Conservation (phyloP, 495 filamentous ascomycete species). For the Penicillium flavigenum region DNA sequence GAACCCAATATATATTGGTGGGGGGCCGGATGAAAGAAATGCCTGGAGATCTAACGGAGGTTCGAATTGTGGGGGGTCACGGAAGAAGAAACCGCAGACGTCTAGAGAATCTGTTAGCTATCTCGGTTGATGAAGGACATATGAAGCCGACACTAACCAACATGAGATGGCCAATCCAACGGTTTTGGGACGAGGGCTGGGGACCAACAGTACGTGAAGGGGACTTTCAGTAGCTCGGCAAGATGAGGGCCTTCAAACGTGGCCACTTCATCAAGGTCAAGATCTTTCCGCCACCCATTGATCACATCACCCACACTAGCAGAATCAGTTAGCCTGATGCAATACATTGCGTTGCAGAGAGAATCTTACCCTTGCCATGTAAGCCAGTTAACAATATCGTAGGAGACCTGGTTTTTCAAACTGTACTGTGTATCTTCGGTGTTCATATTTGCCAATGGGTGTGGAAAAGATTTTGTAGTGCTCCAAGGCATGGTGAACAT, state of each 20-base stretch:
- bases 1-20: constrained; percentile 3
- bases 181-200: constrained; percentile 15
- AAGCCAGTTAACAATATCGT: constrained; percentile 72
- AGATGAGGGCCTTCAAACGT: constrained; percentile 9
- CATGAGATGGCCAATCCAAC: constrained; percentile 13
- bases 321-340: not conserved
- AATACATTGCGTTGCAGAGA: not conserved
- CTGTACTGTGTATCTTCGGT: constrained; percentile 44
- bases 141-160: not conserved
- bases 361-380: constrained; percentile 50
- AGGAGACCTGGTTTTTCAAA: constrained; percentile 66
- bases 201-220: constrained; percentile 24
- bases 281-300: constrained; percentile 10
- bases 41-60: not conserved
- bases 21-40: not conserved
- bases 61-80: not conserved
- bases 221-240: constrained; percentile 8
- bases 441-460: constrained; percentile 53
- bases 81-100: constrained; percentile 4
- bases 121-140: too few relatives aligned
- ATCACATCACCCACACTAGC: constrained; percentile 15
- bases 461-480: constrained; percentile 44
- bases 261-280: constrained; percentile 13
- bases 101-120: not conserved
- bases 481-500: too few relatives aligned